Base-by-base conservation (phyloP, 2,329 filamentous ascomycete species). In the Aspergillus ochraceoroseus region DNA sequence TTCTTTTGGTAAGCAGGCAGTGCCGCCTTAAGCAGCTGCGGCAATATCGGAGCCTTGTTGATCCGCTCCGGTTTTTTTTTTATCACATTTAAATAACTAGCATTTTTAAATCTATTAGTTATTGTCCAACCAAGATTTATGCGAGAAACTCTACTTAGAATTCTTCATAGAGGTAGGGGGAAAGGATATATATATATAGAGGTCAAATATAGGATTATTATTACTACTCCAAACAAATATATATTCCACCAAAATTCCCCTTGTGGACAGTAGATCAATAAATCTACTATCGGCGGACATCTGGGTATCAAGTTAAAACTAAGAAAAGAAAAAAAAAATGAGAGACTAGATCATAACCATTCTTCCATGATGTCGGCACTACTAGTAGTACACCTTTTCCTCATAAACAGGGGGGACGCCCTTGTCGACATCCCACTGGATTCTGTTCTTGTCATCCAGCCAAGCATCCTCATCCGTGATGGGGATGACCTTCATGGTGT, bases 391-490 rank as follows among this genome's bases (percentile, higher is more conserved):
- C 38, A 75, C 53, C 65, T 76, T 77, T 57, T 77, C 72, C 53
- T 74, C 55, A 57, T 74, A 81, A 49, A 82, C 75, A 3, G 79
- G 79, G 32, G 79, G 76, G 44, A 70, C 58, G 23, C 72, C 76
- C 38, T 68, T 70, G 45, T 78, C 70, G 7, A 68, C 56, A 56
- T 79, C 71, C 76, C 78, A 81, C 15, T 71, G 62, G 44, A 83
- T 67, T 50, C 77, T 77, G 61, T 81, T 81, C 68, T 87, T 84
- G 53, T 85, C 83, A 54, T 84, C 74, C 35, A 90, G 65, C 34
- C 68, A 74, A 30, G 83, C 83, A 12, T 82, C 83, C 51, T 87
- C 83, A 52, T 95, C 87, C 0, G 85, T 89, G 49, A 94, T 90
- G 1, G 82, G 78, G 19, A 87, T 85, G 20, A 85, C 75, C 54